Base-by-base conservation (phyloP, 345 rosid genomes). In the Populus simonii region DNA sequence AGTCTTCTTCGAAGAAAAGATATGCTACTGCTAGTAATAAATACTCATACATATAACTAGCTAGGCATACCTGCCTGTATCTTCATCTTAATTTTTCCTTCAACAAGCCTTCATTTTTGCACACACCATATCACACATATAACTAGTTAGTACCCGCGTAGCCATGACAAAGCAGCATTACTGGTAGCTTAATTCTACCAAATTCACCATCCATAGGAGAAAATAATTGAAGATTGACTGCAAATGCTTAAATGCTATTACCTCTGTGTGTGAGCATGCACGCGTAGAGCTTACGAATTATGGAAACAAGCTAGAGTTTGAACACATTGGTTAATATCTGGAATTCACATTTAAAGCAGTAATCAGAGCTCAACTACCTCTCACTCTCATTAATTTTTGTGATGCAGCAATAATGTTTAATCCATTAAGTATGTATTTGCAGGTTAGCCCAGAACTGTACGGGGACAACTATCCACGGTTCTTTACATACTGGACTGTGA, bases 401-500 rank as follows among this genome's bases (percentile, higher is more conserved):
- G 31, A 18, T 7, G 38, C n/a, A 59, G 61, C 67, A 61, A 45
- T 25, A 49, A 49, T 69, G 74, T 71, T 73, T 33, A 35, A 70
- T 22, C 38, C 77, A 27, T 77, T 76, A 59, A 70, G 41, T 76
- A 22, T 74, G 51, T 38, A 59, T 23, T 43, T 70, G 85, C 93
- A 96, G 98, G 92, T 96, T 31, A 96, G 99, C 82, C 99, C 99
- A 66, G 99, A 96, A 80, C 76, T 96, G 23, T 96, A 96, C 36
- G 99, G 99, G 23, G 98, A 96, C 88, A 88, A 82, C 80, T 88
- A 88, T 75, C 97, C 99, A 33, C 94, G 99, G 87, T 96, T 96
- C 85, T 96, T 96, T 63, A 96, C 97, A 5, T 96, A 96, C 79
- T 96, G 99, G 99, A 96, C 99, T 51, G 99, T 96, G 83, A 88